Conservation (phyloP, 768 basidiomycete species). For the Xerocomus spinulosus region DNA sequence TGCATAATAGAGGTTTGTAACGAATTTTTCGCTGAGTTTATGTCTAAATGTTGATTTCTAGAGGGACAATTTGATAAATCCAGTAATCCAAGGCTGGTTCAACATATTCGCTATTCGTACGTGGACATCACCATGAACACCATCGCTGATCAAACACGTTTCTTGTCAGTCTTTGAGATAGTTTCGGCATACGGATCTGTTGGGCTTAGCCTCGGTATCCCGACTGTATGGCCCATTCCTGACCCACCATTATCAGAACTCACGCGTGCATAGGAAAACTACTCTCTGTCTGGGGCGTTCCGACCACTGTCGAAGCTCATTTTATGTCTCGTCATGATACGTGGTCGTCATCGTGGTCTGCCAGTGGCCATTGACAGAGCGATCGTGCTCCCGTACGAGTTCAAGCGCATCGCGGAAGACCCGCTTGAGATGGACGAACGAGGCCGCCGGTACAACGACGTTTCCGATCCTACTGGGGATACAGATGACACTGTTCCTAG, state of each 20-base stretch:
- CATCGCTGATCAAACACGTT: neutral
- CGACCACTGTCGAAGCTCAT: constrained; percentile 83
- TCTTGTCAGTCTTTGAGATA: constrained; percentile 67
- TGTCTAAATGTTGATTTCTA: constrained; percentile 26
- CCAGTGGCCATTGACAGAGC: constrained; percentile 88
- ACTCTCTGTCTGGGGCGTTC: constrained; percentile 76
- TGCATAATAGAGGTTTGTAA: constrained; percentile 85
- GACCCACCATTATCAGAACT: constrained; percentile 2
- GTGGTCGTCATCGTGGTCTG: constrained; percentile 86
- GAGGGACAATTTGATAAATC: constrained; percentile 56
- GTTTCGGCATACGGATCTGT: constrained; percentile 88
- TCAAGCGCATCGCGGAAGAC: constrained; percentile 25
- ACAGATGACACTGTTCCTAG: neutral
- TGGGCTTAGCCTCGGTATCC: constrained; percentile 85
- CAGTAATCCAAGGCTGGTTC: constrained; percentile 62
- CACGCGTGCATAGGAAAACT: constrained; percentile 59
- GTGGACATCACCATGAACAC: constrained; percentile 23
- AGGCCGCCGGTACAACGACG: constrained; percentile 4
- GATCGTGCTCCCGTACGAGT: constrained; percentile 72
- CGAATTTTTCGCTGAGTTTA: neutral
- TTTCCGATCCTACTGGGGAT: neutral
- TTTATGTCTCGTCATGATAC: constrained; percentile 84
- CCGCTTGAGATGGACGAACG: constrained; percentile 15
- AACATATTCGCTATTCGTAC: constrained; percentile 75
- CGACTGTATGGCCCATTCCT: constrained; percentile 48